Conservation (phyloP, 306 rosid species). For the Vigna trinervia region DNA sequence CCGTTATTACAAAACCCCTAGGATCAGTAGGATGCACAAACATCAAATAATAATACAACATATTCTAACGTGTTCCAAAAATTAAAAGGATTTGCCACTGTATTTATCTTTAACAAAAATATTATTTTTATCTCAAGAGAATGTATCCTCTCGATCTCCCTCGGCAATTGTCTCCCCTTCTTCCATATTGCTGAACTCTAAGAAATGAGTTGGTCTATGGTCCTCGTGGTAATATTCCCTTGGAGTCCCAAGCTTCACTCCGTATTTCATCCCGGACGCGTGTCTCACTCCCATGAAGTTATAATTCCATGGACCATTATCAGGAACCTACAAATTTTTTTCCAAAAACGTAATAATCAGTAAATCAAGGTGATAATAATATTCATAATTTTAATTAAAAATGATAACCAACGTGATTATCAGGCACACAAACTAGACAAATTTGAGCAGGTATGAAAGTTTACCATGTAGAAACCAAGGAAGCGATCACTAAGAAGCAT, state of each 20-base stretch:
- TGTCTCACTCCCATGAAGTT: slow-evolving; percentile 99
- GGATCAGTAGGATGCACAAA: not conserved
- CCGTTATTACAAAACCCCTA: slow-evolving; percentile 27
- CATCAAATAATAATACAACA: slow-evolving; percentile 37
- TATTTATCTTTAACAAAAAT: not conserved
- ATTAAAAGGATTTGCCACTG: slow-evolving; percentile 9
- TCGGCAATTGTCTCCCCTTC: slow-evolving; percentile 76
- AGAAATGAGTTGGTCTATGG: slow-evolving; percentile 95
- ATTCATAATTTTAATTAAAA: not conserved
- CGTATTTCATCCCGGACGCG: slow-evolving; percentile 88
- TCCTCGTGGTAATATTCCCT: slow-evolving; percentile 93
- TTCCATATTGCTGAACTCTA: slow-evolving; percentile 95
- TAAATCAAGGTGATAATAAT: not conserved
- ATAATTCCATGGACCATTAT: slow-evolving; percentile 98
- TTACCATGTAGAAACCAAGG: slow-evolving; percentile 98
- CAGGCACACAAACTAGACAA: not conserved
- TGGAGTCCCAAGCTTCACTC: slow-evolving; percentile 89
- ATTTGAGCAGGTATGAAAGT: not conserved
- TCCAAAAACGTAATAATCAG: not conserved
- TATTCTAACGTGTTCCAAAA: slow-evolving; percentile 6
- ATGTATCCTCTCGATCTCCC: slow-evolving; percentile 93
- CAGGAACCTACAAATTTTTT: slow-evolving; percentile 64
- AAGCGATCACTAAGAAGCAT: slow-evolving; percentile 99
- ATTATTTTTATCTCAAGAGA: slow-evolving; percentile 43
- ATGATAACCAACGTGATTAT: not conserved